A percentile compares a stretch with the other conserved stretches of the same genome.
phyloP scores from a whole-genome alignment of 192 early-diverging fungal genomes.

The Rhizophagus clarus region DNA sequence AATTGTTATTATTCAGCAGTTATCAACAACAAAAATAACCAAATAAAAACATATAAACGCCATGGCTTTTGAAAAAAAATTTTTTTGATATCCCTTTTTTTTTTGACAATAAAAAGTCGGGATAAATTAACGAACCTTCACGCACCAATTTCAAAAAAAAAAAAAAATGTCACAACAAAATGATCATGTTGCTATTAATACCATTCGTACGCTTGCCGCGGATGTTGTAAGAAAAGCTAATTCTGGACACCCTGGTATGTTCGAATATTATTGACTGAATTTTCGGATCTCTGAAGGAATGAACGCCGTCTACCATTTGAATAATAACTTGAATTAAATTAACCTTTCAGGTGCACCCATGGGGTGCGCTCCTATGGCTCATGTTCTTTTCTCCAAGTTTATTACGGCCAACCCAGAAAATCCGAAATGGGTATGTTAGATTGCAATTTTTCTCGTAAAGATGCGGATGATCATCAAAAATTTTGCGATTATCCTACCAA shows the following conservation, averaged over 20 bases:
- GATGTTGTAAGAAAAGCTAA: conserved; percentile 88
- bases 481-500: background rate
- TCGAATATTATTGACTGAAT: background rate
- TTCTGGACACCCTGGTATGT: conserved; percentile 88
- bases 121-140: background rate
- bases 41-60: background rate
- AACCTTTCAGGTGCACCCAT: conserved; percentile 81
- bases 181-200: conserved; percentile 75
- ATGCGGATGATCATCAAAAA: background rate
- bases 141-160: background rate
- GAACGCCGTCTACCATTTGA: too few relatives aligned
- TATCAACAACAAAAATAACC: background rate
- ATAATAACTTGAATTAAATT: background rate
- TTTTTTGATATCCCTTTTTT: background rate
- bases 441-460: background rate
- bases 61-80: too few relatives aligned
- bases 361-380: conserved; percentile 95
- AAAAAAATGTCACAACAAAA: conserved; percentile 23
- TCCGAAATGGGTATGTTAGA: conserved; percentile 76
- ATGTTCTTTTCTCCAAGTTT: conserved; percentile 84
- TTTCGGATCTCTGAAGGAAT: background rate
- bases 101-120: background rate
- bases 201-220: conserved; percentile 85
- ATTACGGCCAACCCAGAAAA: conserved; percentile 85
- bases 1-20: background rate